Conservation (phyloP, 768 basidiomycete genomes). For the Lentinula sp. region DNA sequence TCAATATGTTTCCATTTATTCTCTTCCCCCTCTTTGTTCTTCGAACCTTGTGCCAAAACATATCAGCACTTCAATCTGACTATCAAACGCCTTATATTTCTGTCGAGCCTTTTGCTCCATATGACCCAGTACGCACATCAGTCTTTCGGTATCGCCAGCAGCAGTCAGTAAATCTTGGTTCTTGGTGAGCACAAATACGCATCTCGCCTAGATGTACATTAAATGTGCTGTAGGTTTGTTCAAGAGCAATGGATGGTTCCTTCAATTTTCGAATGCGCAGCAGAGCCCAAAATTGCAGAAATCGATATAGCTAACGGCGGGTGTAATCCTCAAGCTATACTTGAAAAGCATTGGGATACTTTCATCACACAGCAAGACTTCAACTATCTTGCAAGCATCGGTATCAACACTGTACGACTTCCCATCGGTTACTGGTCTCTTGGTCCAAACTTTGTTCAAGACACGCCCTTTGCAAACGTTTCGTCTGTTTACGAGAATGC, state of each 20-base stretch:
- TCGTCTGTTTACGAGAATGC: slow-evolving; percentile 54
- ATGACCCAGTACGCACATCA: slow-evolving; percentile 40
- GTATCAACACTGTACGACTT: slow-evolving; percentile 64
- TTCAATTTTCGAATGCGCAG: slow-evolving; percentile 54
- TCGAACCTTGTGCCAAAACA: not conserved
- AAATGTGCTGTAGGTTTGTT: slow-evolving; percentile 46
- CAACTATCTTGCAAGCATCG: slow-evolving; percentile 54
- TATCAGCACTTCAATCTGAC: not conserved
- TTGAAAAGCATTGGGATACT: slow-evolving; percentile 76
- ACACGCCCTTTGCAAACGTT: slow-evolving; percentile 59
- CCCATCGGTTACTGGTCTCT: slow-evolving; percentile 60
- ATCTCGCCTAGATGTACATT: not conserved
- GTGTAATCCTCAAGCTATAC: slow-evolving; percentile 35
- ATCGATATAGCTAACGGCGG: slow-evolving; percentile 58
- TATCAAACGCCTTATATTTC: not conserved
- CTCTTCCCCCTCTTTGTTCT: not conserved
- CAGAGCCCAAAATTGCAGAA: slow-evolving; percentile 46
- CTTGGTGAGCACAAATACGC: slow-evolving; percentile 34
- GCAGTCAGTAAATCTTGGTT: slow-evolving; percentile 59
- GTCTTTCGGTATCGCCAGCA: slow-evolving; percentile 61
- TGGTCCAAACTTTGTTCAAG: slow-evolving; percentile 48
- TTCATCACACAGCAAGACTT: slow-evolving; percentile 67
- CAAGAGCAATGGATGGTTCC: slow-evolving; percentile 75
- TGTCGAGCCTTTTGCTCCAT: slow-evolving; percentile 32
- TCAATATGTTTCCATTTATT: not conserved